Percentiles rank a stretch among this genome's conserved stretches.
Evolutionary conservation across 179 eudicot genomes (phyloP).

Genomic region (Beta corolliflora): DNA sequence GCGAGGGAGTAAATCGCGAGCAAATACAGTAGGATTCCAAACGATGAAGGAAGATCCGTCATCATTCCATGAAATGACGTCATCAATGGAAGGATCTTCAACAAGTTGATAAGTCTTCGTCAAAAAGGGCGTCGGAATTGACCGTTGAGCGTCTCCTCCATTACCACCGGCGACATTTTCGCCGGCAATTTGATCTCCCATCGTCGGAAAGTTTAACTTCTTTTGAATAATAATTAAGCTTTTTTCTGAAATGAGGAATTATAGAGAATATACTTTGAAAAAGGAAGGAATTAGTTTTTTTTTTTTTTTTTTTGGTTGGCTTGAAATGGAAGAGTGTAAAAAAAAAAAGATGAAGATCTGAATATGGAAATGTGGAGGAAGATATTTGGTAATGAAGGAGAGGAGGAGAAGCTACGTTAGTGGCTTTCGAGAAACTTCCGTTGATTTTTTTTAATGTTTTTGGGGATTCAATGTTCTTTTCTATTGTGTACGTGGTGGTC

Average conservation of each 20-base stretch:
- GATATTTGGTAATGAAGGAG: conserved; percentile 24
- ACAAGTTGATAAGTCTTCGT: conserved; percentile 78
- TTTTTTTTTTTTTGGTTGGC: no score
- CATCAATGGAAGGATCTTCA: conserved; percentile 64
- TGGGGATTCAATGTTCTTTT: conserved; percentile 19
- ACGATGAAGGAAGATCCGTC: conserved; percentile 85
- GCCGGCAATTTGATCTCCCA: conserved; percentile 38
- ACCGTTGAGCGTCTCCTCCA: conserved; percentile 32
- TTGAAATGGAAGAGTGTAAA: neutral
- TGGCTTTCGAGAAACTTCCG: conserved; percentile 54
- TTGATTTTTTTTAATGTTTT: neutral
- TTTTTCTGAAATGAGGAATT: neutral
- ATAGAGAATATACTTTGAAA: neutral
- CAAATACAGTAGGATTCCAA: conserved; percentile 80
- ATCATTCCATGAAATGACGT: conserved; percentile 85
- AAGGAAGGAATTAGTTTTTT: neutral
- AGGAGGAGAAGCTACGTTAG: conserved; percentile 41
- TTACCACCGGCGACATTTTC: conserved; percentile 27
- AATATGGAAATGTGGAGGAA: conserved; percentile 7
- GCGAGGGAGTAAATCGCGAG: conserved; percentile 80
- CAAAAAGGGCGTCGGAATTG: conserved; percentile 76
- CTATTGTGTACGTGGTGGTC: conserved; percentile 23
- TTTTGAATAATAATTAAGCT: neutral
- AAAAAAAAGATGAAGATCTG: neutral
- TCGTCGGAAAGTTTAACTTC: conserved; percentile 17